A percentile compares a stretch with the other conserved stretches of the same genome.
These are phyloP conservation scores for Meyerozyma smithsonii DNA, from an alignment of 1,139 yeast species.

Conservation along the genomic window DNA sequence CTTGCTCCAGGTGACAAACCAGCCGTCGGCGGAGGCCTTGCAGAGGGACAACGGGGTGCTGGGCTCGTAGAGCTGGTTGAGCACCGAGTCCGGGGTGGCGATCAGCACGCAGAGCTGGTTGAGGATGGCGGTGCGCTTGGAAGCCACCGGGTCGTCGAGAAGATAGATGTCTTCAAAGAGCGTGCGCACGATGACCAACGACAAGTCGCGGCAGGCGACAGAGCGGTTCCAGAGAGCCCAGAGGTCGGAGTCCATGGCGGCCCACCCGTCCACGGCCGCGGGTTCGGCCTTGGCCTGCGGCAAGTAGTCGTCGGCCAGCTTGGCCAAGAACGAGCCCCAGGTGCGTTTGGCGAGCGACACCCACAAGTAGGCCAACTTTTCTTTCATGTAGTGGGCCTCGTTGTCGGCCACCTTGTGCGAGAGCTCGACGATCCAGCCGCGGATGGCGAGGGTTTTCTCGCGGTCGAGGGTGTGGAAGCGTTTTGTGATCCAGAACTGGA, in stretches of 20 bases:
- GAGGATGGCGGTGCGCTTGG: slow-evolving; percentile 71
- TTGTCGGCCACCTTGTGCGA: slow-evolving; percentile 51
- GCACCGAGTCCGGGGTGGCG: slow-evolving; percentile 64
- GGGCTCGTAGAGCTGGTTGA: slow-evolving; percentile 66
- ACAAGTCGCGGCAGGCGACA: slow-evolving; percentile 63
- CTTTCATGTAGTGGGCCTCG: slow-evolving; percentile 89
- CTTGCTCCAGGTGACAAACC: slow-evolving; percentile 78
- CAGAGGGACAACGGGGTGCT: slow-evolving; percentile 58
- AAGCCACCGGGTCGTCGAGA: slow-evolving; percentile 85
- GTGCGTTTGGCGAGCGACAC: slow-evolving; percentile 86
- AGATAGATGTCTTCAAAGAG: slow-evolving; percentile 92
- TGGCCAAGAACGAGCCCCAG: slow-evolving; percentile 68
- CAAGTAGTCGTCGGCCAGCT: slow-evolving; percentile 8
- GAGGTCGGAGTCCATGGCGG: slow-evolving; percentile 76
- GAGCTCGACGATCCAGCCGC: slow-evolving; percentile 81
- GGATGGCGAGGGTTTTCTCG: slow-evolving; percentile 64
- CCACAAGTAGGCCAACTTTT: slow-evolving; percentile 87
- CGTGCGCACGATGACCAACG: slow-evolving; percentile 74
- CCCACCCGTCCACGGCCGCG: slow-evolving; percentile 73
- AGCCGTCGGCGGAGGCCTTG: slow-evolving; percentile 70
- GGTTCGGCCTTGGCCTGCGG: slow-evolving; percentile 23
- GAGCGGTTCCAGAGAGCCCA: slow-evolving; percentile 69
- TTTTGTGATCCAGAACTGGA: slow-evolving; percentile 65
- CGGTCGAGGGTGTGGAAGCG: slow-evolving; percentile 53
- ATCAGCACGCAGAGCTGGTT: slow-evolving; percentile 82